Evolutionary conservation across 2,329 filamentous ascomycete species (phyloP).

Genomic region (Scedosporium dehoogii): DNA sequence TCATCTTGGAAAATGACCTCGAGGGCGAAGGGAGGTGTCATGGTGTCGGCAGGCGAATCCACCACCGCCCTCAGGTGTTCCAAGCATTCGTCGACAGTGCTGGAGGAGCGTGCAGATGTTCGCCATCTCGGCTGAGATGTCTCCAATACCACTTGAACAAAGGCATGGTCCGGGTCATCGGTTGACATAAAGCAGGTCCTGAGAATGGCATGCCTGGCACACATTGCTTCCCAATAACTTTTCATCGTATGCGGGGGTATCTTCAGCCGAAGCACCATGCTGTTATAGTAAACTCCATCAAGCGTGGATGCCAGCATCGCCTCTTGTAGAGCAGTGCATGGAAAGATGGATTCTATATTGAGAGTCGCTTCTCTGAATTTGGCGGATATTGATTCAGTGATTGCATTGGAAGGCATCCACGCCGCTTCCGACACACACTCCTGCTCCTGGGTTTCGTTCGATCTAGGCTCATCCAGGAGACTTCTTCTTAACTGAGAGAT

Average conservation of each 20-base stretch:
- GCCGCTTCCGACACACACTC: background rate
- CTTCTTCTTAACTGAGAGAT: conserved; percentile 46
- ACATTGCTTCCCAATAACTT: conserved; percentile 52
- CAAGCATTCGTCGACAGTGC: conserved; percentile 26
- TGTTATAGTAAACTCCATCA: conserved; percentile 59
- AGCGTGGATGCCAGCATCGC: conserved; percentile 63
- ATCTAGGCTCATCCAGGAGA: conserved; percentile 12
- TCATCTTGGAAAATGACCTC: conserved; percentile 25
- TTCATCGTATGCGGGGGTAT: conserved; percentile 40
- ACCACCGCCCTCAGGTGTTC: conserved; percentile 29
- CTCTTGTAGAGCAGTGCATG: conserved; percentile 81
- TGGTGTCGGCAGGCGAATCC: conserved; percentile 30
- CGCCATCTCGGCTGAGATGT: conserved; percentile 10
- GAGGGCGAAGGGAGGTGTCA: conserved; percentile 34
- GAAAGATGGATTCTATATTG: conserved; percentile 49
- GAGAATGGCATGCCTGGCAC: conserved; percentile 62
- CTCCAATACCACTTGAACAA: conserved; percentile 61
- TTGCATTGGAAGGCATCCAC: conserved; percentile 9
- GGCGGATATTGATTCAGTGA: background rate
- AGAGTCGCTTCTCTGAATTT: conserved; percentile 5
- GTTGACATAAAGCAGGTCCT: conserved; percentile 67
- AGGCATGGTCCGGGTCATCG: conserved; percentile 47
- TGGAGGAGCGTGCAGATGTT: background rate
- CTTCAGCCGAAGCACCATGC: conserved; percentile 52
- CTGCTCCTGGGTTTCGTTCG: background rate